Evolutionary conservation across 108 stramenopile species (phyloP), one percentile per base, ranked within the genome.

Genomic region (Skeletonema menzelii): DNA sequence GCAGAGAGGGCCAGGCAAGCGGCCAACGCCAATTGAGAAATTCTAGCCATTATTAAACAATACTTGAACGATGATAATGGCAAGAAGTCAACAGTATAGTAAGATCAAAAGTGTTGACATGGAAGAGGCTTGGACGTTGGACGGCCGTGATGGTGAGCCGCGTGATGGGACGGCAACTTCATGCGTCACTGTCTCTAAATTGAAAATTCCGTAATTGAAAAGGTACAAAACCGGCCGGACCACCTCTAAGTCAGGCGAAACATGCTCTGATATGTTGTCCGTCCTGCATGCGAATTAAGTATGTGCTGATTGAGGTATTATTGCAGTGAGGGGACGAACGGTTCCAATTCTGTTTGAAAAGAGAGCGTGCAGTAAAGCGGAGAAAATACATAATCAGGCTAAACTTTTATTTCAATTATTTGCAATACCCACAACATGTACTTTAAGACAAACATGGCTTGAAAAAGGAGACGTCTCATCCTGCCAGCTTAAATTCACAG

Each of bases 11-110:
- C 63, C 55, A 77, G 55, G 57, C 76, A 77, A 63, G 76, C 56
- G 38, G 76, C 68, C 69, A 77, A 19, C 30, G 76, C 76, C 56
- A 65, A 35, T 53, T 63, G 63, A n/a, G 76, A 77, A 27, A 77
- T 49, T 65, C 62, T 55, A 35, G 57, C 28, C 76, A 77, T 77
- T 62, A 14, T 67, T 56, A 28, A 34, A n/a, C n/a, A n/a, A n/a
- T n/a, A n/a, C n/a, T n/a, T n/a, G n/a, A n/a, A n/a, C n/a, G n/a
- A n/a, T n/a, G n/a, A n/a, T n/a, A n/a, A n/a, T n/a, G n/a, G n/a
- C n/a, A 42, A 42, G 35, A 37, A n/a, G 15, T 42, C 15, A 15
- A 42, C 4, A 42, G 11, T 15, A 15, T 42, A 42, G 40, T 37
- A 3, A 22, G 20, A 22, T 53, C 0, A 22, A 53, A 49, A 53